A percentile compares a stretch with the other conserved stretches of the same genome.
Conservation (phyloP, 331 rosid species). For the Quercus lobata region DNA sequence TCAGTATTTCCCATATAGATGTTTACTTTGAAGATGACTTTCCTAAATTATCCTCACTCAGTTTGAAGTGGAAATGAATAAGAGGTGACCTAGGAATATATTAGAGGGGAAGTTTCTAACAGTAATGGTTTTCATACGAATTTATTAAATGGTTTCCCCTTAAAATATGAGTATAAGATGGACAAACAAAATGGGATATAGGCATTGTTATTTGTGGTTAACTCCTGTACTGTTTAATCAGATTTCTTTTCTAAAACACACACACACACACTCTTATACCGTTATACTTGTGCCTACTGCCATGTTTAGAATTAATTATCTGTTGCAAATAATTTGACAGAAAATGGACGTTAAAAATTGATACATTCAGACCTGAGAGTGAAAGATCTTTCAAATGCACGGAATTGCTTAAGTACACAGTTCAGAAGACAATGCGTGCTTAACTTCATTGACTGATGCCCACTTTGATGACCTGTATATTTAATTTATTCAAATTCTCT, state of each 20-base stretch:
- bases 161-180: neutral
- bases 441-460: neutral
- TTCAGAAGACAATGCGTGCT: neutral
- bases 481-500: neutral
- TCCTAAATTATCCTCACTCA: neutral
- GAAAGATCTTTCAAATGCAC: conserved; percentile 1
- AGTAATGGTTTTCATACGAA: neutral
- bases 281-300: neutral
- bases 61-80: neutral
- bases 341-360: neutral
- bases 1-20: neutral
- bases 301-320: neutral
- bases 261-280: neutral
- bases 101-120: neutral
- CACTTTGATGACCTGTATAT: neutral
- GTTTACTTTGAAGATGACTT: neutral
- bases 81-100: neutral
- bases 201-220: neutral
- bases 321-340: neutral
- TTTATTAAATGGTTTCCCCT: neutral
- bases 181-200: neutral
- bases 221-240: neutral
- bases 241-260: no score
- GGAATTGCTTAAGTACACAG: conserved; percentile 2
- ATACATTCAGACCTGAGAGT: neutral